Evolutionary conservation across 495 filamentous ascomycete species (phyloP).

Genomic region (Entonaema liquescens): DNA sequence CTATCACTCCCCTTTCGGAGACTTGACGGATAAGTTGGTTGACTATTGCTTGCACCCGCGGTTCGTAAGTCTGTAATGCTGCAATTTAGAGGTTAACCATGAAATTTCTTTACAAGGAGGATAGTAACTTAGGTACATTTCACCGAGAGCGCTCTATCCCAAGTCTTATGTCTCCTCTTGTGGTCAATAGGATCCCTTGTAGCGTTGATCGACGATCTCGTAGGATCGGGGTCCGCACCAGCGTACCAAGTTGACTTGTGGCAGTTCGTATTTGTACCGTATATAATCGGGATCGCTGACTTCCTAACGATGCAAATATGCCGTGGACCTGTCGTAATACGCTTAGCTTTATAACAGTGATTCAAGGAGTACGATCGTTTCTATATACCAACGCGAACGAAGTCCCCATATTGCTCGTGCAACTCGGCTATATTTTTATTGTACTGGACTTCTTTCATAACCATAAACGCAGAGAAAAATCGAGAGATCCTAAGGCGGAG

Average conservation of each 20-base stretch:
- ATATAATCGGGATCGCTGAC: constrained; percentile 45
- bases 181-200: constrained; percentile 42
- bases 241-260: constrained; percentile 52
- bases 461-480: constrained; percentile 44
- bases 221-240: constrained; percentile 30
- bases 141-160: constrained; percentile 46
- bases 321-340: constrained; percentile 30
- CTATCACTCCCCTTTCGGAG: constrained; percentile 26
- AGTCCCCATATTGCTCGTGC: constrained; percentile 51
- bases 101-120: background rate
- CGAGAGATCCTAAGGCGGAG: constrained; percentile 48
- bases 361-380: background rate
- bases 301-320: constrained; percentile 51
- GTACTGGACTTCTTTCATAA: constrained; percentile 38
- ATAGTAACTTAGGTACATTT: constrained; percentile 40
- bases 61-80: constrained; percentile 43
- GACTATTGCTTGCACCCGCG: constrained; percentile 38
- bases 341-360: background rate
- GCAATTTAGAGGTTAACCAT: background rate
- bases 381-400: constrained; percentile 49
- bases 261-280: constrained; percentile 47
- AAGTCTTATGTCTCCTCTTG: constrained; percentile 45
- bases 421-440: constrained; percentile 42
- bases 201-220: constrained; percentile 40
- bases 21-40: constrained; percentile 43